A percentile compares a stretch with the other conserved stretches of the same genome.
These are phyloP conservation scores for Lasiodiplodia hormozganensis DNA, from an alignment of 2,329 filamentous ascomycete genomes.

Conservation along the genomic window DNA sequence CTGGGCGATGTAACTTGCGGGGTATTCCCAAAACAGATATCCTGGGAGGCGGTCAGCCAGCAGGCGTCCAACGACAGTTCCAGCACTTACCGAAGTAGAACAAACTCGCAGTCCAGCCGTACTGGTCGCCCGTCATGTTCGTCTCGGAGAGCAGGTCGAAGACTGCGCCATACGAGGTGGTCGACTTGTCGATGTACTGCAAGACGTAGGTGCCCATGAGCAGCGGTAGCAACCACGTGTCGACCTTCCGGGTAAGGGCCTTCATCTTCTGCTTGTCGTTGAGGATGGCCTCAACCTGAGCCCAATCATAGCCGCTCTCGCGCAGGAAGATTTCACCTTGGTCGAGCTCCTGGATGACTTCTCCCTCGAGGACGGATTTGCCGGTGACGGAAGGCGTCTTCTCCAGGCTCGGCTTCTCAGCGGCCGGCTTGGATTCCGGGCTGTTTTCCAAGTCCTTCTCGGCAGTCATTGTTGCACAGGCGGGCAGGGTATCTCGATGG, in stretches of 20 bases:
- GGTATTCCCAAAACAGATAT: conserved; percentile 36
- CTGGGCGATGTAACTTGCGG: conserved; percentile 39
- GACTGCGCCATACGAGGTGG: conserved; percentile 61
- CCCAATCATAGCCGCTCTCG: conserved; percentile 54
- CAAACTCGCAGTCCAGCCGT: conserved; percentile 62
- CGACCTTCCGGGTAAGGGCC: conserved; percentile 54
- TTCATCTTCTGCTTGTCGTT: conserved; percentile 48
- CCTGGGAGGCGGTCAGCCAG: conserved; percentile 33
- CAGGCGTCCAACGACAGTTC: conserved; percentile 37
- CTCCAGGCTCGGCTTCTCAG: conserved; percentile 26
- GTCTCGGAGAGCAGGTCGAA: conserved; percentile 62
- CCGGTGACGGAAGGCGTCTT: conserved; percentile 30
- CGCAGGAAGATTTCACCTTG: conserved; percentile 58
- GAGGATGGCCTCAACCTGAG: conserved; percentile 54
- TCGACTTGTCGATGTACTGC: conserved; percentile 65
- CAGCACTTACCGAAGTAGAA: conserved; percentile 58
- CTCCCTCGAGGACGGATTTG: conserved; percentile 37
- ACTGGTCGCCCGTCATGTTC: conserved; percentile 55
- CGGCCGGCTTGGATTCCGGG: conserved; percentile 2
- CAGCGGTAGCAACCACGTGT: conserved; percentile 59
- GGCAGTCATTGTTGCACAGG: conserved; percentile 15
- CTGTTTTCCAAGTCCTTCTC: conserved; percentile 20
- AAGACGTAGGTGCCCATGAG: conserved; percentile 57
- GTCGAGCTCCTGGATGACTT: conserved; percentile 51
- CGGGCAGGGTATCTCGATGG: neutral